Base-by-base conservation (phyloP, 2,329 filamentous ascomycete genomes). In the Paracamarosporium sp. region DNA sequence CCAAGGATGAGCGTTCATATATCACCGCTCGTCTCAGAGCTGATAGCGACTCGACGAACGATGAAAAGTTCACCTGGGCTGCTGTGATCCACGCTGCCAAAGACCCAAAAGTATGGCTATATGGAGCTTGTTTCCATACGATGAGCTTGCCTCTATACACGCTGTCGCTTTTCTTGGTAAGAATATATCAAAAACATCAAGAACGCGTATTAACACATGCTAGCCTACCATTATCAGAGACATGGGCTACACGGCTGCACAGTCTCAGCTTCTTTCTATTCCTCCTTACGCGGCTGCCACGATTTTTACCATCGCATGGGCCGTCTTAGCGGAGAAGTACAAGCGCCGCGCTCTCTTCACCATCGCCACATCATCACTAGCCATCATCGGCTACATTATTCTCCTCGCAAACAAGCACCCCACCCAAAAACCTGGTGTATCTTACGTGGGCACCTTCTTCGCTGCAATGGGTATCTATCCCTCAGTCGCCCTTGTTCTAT, bases 81-180 rank as follows among this genome's bases (percentile, higher is more conserved):
- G 87, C 88, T 20, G 90, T 93, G 0, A 55, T 74, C 24, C 79
- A 85, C 17, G 90, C 90, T 0, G 72, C 91, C 38, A 85, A 81
- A 51, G 74, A 76, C 31, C 47, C 69, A 36, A 76, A 76, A 47
- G 61, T 72, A 5, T 76, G 73, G 74, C 80, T 93, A 0, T 93
- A 93, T 62, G 88, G 88, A 0, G 71, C 91, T 0, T 85, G 83
- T 0, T 92, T 91, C 65, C 89, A 92, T 70, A 91, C 88, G 5
- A 87, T 92, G 81, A 89, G 86, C 55, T 74, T 93, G 7, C 75
- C 75, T 0, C 55, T 78, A 1, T 78, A 77, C 52, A 77, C 74
- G 0, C 52, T 78, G 11, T 76, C 74, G 15, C 63, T 78, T 2
- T 78, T 78, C 41, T 45, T 78, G 36, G 73, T 75, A 64, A 54